These are phyloP conservation scores for Scedosporium aurantiacum DNA, from an alignment of 2,329 filamentous ascomycete genomes.

Conservation along the genomic window DNA sequence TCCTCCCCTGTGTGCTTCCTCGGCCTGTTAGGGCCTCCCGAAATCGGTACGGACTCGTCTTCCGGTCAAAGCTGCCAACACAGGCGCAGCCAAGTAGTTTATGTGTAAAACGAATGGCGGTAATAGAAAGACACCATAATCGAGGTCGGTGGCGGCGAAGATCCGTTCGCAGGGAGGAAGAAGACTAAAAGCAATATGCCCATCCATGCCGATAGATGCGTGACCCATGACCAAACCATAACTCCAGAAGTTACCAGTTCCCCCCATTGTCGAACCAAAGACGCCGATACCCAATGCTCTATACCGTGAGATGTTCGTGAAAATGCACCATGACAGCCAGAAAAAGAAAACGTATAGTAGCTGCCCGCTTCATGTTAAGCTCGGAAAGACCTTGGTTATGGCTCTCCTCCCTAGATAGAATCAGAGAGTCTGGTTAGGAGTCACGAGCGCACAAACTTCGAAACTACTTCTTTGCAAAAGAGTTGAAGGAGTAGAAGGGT, in stretches of 20 bases:
- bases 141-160: too few species aligned
- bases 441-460: neutral
- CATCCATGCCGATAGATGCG: neutral
- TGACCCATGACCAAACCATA: neutral
- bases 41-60: too few species aligned
- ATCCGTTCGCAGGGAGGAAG: neutral
- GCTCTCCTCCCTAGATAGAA: slow-evolving; percentile 27
- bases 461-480: neutral
- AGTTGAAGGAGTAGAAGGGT: neutral
- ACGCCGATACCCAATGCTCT: slow-evolving; percentile 6
- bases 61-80: too few species aligned
- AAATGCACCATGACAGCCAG: neutral
- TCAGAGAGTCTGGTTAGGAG: neutral
- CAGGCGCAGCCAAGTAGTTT: too few species aligned
- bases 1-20: too few species aligned
- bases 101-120: too few species aligned
- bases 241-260: neutral
- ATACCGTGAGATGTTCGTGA: slow-evolving; percentile 3
- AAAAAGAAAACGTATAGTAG: slow-evolving; percentile 1
- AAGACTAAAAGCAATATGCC: neutral
- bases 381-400: slow-evolving; percentile 32
- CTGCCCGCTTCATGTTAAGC: slow-evolving; percentile 15
- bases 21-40: too few species aligned
- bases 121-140: too few species aligned
- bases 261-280: neutral